Percentiles rank a stretch among this genome's conserved stretches.
These are phyloP conservation scores for Luffa aegyptiaca DNA, from an alignment of 306 rosid species.

Conservation along the genomic window DNA sequence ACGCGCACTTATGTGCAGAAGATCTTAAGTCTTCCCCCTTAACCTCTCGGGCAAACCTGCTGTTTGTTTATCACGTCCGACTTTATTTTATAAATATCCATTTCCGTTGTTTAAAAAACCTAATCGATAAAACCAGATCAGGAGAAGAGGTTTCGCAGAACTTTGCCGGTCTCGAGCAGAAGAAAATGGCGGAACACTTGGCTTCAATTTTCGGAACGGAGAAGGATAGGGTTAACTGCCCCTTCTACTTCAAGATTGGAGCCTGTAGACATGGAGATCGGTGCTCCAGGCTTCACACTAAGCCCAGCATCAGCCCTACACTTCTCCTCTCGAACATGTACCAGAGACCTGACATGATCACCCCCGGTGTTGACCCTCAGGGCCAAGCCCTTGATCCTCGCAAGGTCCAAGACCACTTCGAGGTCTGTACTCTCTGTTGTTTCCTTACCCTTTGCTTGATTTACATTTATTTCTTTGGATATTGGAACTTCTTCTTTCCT, in stretches of 20 bases:
- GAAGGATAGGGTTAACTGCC: slow-evolving; percentile 94
- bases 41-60: slow-evolving; percentile 96
- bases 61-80: rapidly evolving
- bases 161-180: neutral
- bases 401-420: slow-evolving; percentile 89
- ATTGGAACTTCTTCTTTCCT: neutral
- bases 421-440: slow-evolving; percentile 10
- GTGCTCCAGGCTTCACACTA: slow-evolving; percentile 90
- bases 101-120: neutral
- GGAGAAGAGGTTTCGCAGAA: neutral
- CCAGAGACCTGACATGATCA: slow-evolving; percentile 78
- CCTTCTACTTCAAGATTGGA: slow-evolving; percentile 99
- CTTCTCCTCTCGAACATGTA: slow-evolving; percentile 94
- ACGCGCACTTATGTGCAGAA: slow-evolving; percentile 81
- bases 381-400: slow-evolving; percentile 76
- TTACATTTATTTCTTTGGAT: neutral
- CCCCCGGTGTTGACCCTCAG: slow-evolving; percentile 47
- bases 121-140: neutral
- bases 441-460: neutral
- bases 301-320: slow-evolving; percentile 94
- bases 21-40: slow-evolving; percentile 90
- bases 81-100: rapidly evolving
- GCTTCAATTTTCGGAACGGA: slow-evolving; percentile 98
- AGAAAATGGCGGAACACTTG: slow-evolving; percentile 90
- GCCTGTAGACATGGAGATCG: slow-evolving; percentile 98